A percentile compares a stretch with the other conserved stretches of the same genome.
Conservation (phyloP, 805 yeast species). For the Candida coquimbonensis region DNA sequence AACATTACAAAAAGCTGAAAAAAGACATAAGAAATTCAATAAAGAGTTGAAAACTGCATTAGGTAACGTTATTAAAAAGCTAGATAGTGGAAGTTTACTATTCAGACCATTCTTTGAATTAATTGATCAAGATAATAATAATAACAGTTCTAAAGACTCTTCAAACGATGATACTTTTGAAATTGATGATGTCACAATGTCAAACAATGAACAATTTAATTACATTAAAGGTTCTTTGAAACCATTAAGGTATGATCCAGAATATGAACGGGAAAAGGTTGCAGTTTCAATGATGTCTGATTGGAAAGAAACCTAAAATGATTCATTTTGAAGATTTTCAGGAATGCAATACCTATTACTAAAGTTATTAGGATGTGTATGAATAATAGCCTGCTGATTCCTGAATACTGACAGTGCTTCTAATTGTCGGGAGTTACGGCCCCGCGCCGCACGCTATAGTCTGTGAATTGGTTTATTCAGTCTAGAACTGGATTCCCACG, state of each 20-base stretch:
- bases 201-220: background rate
- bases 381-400: too few species aligned
- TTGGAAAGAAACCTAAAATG: too few species aligned
- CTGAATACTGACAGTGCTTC: too few species aligned
- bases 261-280: conserved; percentile 10
- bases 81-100: conserved; percentile 19
- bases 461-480: too few species aligned
- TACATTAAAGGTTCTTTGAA: conserved; percentile 15
- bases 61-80: conserved; percentile 20
- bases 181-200: too few species aligned
- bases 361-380: too few species aligned
- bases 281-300: conserved; percentile 8
- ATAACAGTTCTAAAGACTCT: background rate
- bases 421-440: too few species aligned
- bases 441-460: too few species aligned
- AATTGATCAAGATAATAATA: conserved; percentile 11
- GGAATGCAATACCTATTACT: too few species aligned
- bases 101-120: conserved; percentile 23
- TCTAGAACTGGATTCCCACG: too few species aligned
- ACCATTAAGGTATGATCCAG: conserved; percentile 13
- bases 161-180: background rate
- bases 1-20: conserved; percentile 1
- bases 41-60: conserved; percentile 15
- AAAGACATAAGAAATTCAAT: conserved; percentile 16
- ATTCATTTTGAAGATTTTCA: too few species aligned